A percentile compares a stretch with the other conserved stretches of the same genome.
Evolutionary conservation across 805 yeast genomes (phyloP).

Genomic region (Candida nanaspora): DNA sequence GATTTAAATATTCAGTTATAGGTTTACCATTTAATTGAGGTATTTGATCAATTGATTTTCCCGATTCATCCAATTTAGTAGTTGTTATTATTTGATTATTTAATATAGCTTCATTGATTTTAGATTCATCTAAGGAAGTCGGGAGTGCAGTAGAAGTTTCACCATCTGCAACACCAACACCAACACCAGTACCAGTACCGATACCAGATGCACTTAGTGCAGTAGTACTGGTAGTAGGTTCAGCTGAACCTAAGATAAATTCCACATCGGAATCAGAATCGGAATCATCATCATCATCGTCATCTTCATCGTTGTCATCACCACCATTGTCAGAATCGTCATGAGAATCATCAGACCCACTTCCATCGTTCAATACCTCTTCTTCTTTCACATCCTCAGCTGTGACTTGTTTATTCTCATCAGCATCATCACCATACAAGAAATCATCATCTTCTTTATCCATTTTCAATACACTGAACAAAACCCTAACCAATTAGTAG

Average conservation of each 20-base stretch:
- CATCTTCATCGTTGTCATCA: constrained; percentile 30
- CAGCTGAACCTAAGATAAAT: constrained; percentile 55
- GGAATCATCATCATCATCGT: constrained; percentile 40
- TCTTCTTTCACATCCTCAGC: constrained; percentile 15
- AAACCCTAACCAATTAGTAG: too few relatives aligned
- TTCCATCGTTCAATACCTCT: constrained; percentile 2
- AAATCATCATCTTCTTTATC: constrained; percentile 72
- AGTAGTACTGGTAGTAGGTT: constrained; percentile 5
- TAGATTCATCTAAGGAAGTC: constrained; percentile 3
- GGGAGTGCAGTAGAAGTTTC: constrained; percentile 10
- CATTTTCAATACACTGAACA: constrained; percentile 13
- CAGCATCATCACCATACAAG: constrained; percentile 51
- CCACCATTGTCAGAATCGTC: constrained; percentile 15
- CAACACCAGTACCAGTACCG: constrained; percentile 16
- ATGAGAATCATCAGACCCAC: constrained; percentile 15
- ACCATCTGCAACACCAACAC: constrained; percentile 10
- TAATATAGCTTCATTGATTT: constrained; percentile 9
- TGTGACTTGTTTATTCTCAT: constrained; percentile 15
- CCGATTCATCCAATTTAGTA: constrained; percentile 19
- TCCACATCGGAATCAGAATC: constrained; percentile 62
- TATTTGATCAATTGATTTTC: constrained; percentile 48
- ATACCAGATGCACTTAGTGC: constrained; percentile 7
- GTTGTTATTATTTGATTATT: constrained; percentile 15
- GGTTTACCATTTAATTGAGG: constrained; percentile 78
- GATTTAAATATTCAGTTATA: constrained; percentile 60